phyloP scores from a whole-genome alignment of 164 flowering plant species.

The Buxus sempervirens region DNA sequence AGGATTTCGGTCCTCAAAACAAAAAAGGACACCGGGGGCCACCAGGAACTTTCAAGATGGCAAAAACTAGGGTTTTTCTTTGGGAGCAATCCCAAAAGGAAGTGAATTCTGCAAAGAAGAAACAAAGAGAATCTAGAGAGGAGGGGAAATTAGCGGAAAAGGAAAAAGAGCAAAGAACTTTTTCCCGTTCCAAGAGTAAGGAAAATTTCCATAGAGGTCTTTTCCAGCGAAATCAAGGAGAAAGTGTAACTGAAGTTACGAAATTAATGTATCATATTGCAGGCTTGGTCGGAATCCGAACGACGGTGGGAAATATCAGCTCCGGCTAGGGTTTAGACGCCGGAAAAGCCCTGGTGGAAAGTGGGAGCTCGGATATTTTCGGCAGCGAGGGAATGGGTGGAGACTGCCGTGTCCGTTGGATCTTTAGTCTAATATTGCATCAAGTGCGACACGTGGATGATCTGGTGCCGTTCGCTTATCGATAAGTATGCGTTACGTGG shows the following conservation, averaged over 20 bases:
- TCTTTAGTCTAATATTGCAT: conserved; percentile 34
- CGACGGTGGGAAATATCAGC: not conserved
- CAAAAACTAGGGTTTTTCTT: not conserved
- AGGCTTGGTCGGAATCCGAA: not conserved
- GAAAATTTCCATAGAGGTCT: too few relatives aligned
- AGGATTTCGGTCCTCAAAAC: not conserved
- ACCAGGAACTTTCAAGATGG: too few relatives aligned
- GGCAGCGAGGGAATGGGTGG: conserved; percentile 9
- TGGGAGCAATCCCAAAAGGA: not conserved
- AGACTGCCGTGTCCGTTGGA: conserved; percentile 45
- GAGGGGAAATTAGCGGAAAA: too few relatives aligned
- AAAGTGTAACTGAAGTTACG: too few relatives aligned
- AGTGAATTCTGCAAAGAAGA: too few relatives aligned
- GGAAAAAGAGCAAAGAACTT: too few relatives aligned
- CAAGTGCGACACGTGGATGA: conserved; percentile 35
- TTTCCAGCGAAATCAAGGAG: too few relatives aligned
- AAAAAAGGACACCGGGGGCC: not conserved
- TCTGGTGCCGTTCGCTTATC: conserved; percentile 33
- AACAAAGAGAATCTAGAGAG: too few relatives aligned
- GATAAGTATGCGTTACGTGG: conserved; percentile 41
- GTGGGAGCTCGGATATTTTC: not conserved
- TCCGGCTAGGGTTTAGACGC: not conserved
- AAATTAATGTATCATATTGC: not conserved
- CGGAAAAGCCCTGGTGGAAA: not conserved
- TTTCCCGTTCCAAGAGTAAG: too few relatives aligned